phyloP scores from a whole-genome alignment of 805 yeast genomes.

The Millerago galiae region DNA sequence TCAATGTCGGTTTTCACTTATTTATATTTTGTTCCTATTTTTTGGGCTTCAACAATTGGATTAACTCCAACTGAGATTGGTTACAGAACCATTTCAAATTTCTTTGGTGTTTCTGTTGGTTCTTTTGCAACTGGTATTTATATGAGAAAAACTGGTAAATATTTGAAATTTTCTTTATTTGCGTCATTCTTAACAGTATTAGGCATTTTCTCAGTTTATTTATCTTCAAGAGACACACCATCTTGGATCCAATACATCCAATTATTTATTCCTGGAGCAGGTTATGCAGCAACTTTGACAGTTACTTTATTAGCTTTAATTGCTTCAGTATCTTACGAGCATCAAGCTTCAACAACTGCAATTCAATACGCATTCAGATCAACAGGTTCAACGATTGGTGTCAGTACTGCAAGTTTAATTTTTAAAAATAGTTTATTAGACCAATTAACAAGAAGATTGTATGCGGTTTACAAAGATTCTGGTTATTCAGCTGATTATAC shows the following conservation, averaged over 20 bases:
- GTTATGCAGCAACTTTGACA: conserved; percentile 62
- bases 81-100: conserved; percentile 48
- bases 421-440: conserved; percentile 44
- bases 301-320: conserved; percentile 69
- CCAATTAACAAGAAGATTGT: conserved; percentile 22
- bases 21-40: conserved; percentile 68
- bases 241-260: conserved; percentile 36
- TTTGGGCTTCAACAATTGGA: conserved; percentile 47
- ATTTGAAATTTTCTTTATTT: conserved; percentile 40
- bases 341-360: conserved; percentile 83
- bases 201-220: conserved; percentile 38
- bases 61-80: conserved; percentile 54
- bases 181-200: conserved; percentile 37
- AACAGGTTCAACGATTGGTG: conserved; percentile 82
- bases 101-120: conserved; percentile 61
- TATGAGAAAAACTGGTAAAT: conserved; percentile 64
- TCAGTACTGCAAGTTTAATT: conserved; percentile 59
- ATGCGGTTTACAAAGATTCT: conserved; percentile 9
- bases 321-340: conserved; percentile 60
- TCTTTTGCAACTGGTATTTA: conserved; percentile 61
- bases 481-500: conserved; percentile 16
- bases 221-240: conserved; percentile 19
- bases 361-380: conserved; percentile 86
- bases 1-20: conserved; percentile 62
- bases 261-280: conserved; percentile 52